phyloP scores from a whole-genome alignment of 1,284 basidiomycete genomes.

The Heterobasidion parviporum region DNA sequence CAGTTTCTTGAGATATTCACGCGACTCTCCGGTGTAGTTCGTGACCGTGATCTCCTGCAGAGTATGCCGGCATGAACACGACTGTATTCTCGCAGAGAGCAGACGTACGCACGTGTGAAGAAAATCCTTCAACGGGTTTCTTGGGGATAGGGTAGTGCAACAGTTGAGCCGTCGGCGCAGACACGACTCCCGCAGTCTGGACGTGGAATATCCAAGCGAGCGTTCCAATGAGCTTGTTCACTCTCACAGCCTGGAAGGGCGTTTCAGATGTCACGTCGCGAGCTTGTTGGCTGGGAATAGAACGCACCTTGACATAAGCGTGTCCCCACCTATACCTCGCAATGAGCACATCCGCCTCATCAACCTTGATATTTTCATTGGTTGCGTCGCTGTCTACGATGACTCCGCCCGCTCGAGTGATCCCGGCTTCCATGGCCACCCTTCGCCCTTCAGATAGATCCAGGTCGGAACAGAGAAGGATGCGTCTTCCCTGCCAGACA shows the following conservation, averaged over 20 bases:
- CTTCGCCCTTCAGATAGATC: slow-evolving; percentile 40
- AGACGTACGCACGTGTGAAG: slow-evolving; percentile 23
- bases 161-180: slow-evolving; percentile 60
- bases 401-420: slow-evolving; percentile 48
- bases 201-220: slow-evolving; percentile 79
- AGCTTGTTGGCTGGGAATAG: no score
- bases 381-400: slow-evolving; percentile 34
- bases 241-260: slow-evolving; percentile 42
- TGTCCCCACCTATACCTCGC: slow-evolving; percentile 60
- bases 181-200: slow-evolving; percentile 51
- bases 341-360: slow-evolving; percentile 59
- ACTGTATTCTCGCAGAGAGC: neutral
- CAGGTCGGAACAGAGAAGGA: slow-evolving; percentile 54
- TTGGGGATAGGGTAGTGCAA: slow-evolving; percentile 48
- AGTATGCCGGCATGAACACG: neutral
- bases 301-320: slow-evolving; percentile 57
- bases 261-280: neutral
- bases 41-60: slow-evolving; percentile 72
- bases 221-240: slow-evolving; percentile 63
- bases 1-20: slow-evolving; percentile 81
- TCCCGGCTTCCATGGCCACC: slow-evolving; percentile 46
- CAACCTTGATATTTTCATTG: slow-evolving; percentile 28
- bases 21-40: slow-evolving; percentile 78
- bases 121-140: slow-evolving; percentile 31
- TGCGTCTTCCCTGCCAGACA: slow-evolving; percentile 40